phyloP scores from a whole-genome alignment of 1,284 basidiomycete species.

The Mycena sp. region DNA sequence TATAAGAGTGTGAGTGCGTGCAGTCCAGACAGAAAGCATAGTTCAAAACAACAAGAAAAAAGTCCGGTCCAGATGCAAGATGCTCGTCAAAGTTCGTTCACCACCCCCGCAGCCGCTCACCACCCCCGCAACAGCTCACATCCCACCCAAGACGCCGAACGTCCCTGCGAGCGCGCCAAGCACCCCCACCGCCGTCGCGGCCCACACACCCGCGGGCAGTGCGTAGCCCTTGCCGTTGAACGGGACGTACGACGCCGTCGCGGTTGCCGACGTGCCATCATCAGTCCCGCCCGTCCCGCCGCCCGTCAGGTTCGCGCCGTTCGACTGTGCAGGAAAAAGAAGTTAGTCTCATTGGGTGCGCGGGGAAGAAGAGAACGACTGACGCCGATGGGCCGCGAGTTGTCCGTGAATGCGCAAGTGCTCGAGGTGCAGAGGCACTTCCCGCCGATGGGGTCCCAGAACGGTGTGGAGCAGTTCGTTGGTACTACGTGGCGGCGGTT shows the following conservation, averaged over 20 bases:
- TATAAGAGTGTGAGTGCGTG: too few relatives aligned
- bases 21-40: too few relatives aligned
- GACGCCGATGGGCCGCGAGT: conserved; percentile 74
- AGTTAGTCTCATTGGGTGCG: background rate
- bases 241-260: conserved; percentile 52
- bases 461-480: conserved; percentile 78
- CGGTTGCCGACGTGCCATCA: conserved; percentile 33
- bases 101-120: too few relatives aligned
- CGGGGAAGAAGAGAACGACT: conserved; percentile 35
- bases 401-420: conserved; percentile 69
- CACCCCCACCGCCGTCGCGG: conserved; percentile 42
- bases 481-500: conserved; percentile 61
- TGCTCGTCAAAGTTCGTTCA: too few relatives aligned
- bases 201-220: conserved; percentile 43
- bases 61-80: too few relatives aligned
- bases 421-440: conserved; percentile 67
- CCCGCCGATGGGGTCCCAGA: conserved; percentile 79
- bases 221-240: conserved; percentile 57
- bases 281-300: conserved; percentile 48
- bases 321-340: conserved; percentile 60
- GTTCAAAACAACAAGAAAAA: too few relatives aligned
- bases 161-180: conserved; percentile 44
- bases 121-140: too few relatives aligned
- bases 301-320: conserved; percentile 75
- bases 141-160: conserved; percentile 29